Evolutionary conservation across 371 early-diverging fungal genomes (phyloP), one percentile per base, ranked within the genome.

Genomic region (Phascolomyces articulosus): DNA sequence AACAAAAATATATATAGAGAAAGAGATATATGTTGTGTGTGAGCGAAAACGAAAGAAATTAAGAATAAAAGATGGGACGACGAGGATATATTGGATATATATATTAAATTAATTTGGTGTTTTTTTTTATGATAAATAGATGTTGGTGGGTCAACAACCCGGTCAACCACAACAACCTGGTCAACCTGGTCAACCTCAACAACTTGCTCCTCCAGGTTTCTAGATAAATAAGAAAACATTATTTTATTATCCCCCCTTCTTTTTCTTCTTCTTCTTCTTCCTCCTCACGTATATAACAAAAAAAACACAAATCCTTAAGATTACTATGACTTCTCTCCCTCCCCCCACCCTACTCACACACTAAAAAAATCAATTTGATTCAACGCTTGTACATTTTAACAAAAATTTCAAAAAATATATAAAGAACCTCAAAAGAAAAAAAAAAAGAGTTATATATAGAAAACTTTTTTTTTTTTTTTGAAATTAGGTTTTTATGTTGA

Each of bases 101-200:
- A 40, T 13, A 13, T 21, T 27, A 16, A 11, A 20, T 11, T 31
- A 10, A 18, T 18, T 29, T n/a, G n/a, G 44, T 31, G 24, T 44
- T 1, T 13, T 44, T 11, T 26, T 23, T 29, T 48, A 18, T 34
- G 38, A 34, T 56, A n/a, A 34, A 29, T 64, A 74, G 75, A 78
- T 78, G 78, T 65, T 78, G 58, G 65, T 62, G 40, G 31, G 66
- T 31, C 72, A 69, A n/a, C 65, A 63, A 51, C 48, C 63, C 27
- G 75, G 66, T 58, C 70, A 69, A 62, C 69, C 72, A 21, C 59
- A 60, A 41, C 66, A 41, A 21, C 40, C 60, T 48, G 67, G 66
- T 48, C 73, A 72, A 56, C 75, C 65, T 24, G 62, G 60, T 40
- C 56, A 55, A 9, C 64, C 48, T n/a, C 64, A 63, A 47, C 65